These are phyloP conservation scores for Helminthosporium solani DNA, from an alignment of 2,329 filamentous ascomycete species.

Conservation along the genomic window DNA sequence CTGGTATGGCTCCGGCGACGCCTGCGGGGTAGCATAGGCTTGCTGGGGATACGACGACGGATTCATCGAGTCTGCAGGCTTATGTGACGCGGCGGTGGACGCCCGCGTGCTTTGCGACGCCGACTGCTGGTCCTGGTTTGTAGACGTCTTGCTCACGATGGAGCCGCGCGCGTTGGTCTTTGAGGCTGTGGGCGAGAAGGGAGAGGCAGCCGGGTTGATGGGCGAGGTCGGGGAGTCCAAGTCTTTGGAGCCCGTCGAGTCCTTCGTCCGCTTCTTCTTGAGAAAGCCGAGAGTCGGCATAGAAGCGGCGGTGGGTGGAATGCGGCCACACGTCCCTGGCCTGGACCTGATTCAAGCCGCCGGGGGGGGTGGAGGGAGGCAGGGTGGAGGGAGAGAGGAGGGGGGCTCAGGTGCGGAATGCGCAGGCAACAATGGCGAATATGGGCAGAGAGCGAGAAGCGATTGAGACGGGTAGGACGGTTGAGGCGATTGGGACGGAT, in stretches of 20 bases:
- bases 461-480: constrained; percentile 15
- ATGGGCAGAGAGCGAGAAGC: constrained; percentile 7
- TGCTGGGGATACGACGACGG: constrained; percentile 34
- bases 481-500: constrained; percentile 15
- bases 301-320: constrained; percentile 35
- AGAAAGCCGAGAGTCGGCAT: constrained; percentile 97
- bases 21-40: constrained; percentile 31
- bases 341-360: constrained; percentile 12
- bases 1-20: constrained; percentile 33
- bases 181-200: constrained; percentile 37
- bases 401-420: constrained; percentile 18
- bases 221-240: constrained; percentile 67
- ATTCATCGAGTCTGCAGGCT: constrained; percentile 46
- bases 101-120: constrained; percentile 14
- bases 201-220: constrained; percentile 57
- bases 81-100: constrained; percentile 21
- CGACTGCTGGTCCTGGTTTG: constrained; percentile 15
- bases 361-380: no score
- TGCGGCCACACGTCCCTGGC: constrained; percentile 28
- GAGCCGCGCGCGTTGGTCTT: constrained; percentile 22
- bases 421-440: constrained; percentile 22
- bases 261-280: constrained; percentile 98
- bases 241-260: constrained; percentile 64
- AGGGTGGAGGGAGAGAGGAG: no score
- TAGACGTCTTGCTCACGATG: constrained; percentile 29